Evolutionary conservation across 2,329 filamentous ascomycete species (phyloP).

Genomic region (Catunica adiposa): DNA sequence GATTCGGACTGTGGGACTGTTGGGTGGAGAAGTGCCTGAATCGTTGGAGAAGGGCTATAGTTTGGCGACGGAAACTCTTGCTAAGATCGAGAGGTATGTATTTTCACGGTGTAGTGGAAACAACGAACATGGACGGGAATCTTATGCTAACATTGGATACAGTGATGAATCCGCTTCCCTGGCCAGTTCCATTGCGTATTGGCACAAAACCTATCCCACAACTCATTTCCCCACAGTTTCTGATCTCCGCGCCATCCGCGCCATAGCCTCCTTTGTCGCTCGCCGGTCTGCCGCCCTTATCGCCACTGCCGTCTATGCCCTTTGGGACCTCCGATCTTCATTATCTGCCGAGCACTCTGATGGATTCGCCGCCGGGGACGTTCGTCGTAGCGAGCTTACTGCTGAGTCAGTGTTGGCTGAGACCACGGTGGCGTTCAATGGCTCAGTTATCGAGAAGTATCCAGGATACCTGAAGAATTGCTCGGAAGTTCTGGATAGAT

Average conservation of each 20-base stretch:
- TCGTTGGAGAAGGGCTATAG: conserved; percentile 38
- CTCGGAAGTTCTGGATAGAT: conserved; percentile 45
- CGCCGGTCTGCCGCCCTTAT: conserved; percentile 42
- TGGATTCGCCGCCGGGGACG: conserved; percentile 17
- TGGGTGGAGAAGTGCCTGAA: conserved; percentile 39
- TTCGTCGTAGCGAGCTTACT: conserved; percentile 30
- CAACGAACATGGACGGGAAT: not conserved
- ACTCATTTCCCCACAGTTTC: conserved; percentile 24
- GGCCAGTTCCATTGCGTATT: not conserved
- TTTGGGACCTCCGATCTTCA: conserved; percentile 40
- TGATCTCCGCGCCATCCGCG: conserved; percentile 36
- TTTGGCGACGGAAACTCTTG: conserved; percentile 43
- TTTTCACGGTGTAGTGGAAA: not conserved
- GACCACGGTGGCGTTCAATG: conserved; percentile 59
- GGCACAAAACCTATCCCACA: conserved; percentile 21
- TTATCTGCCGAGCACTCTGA: conserved; percentile 25
- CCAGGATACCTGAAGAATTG: conserved; percentile 46
- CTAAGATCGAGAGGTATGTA: conserved; percentile 38
- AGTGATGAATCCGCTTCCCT: conserved; percentile 3
- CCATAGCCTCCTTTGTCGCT: conserved; percentile 37
- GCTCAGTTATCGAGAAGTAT: conserved; percentile 65
- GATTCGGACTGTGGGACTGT: conserved; percentile 34
- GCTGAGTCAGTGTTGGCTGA: conserved; percentile 30
- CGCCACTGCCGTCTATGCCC: conserved; percentile 39
- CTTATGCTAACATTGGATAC: not conserved